phyloP scores from a whole-genome alignment of 345 rosid genomes.

The Cardamine chenopodiifolia region DNA sequence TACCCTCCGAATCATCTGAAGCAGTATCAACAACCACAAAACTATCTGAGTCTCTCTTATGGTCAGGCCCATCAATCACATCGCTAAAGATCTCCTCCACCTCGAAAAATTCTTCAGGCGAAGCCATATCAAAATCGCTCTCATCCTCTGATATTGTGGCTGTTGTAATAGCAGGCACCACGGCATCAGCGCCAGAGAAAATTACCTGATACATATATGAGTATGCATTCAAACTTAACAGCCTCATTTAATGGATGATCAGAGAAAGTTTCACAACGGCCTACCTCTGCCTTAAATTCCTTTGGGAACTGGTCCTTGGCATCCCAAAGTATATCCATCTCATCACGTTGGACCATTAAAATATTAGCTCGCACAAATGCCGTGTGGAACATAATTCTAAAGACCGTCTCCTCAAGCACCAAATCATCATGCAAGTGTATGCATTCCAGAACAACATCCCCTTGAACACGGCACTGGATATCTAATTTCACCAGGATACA shows the following conservation, averaged over 20 bases:
- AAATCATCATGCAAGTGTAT: constrained; percentile 77
- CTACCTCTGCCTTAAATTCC: constrained; percentile 95
- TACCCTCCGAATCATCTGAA: constrained; percentile 48
- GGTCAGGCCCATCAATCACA: constrained; percentile 64
- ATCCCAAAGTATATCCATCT: constrained; percentile 86
- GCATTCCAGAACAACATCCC: constrained; percentile 96
- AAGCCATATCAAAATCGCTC: constrained; percentile 61
- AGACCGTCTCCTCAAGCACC: constrained; percentile 70
- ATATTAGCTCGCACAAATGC: constrained; percentile 83
- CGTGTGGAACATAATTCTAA: constrained; percentile 92
- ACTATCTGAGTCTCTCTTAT: constrained; percentile 52
- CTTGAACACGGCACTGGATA: constrained; percentile 81
- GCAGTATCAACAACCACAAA: constrained; percentile 42
- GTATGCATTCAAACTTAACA: constrained; percentile 70
- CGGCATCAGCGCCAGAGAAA: constrained; percentile 76
- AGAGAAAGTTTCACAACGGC: constrained; percentile 43
- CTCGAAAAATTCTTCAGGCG: constrained; percentile 97
- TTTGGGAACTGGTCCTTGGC: constrained; percentile 71
- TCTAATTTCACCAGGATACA: constrained; percentile 77
- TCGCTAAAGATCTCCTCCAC: constrained; percentile 94
- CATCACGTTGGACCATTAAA: constrained; percentile 73
- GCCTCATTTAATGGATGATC: constrained; percentile 38
- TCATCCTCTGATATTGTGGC: constrained; percentile 59
- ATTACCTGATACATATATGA: constrained; percentile 84
- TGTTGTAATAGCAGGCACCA: constrained; percentile 60